Evolutionary conservation across 2,329 filamentous ascomycete species (phyloP), one percentile per base, ranked within the genome.

Genomic region (Cordyceps cicadae): DNA sequence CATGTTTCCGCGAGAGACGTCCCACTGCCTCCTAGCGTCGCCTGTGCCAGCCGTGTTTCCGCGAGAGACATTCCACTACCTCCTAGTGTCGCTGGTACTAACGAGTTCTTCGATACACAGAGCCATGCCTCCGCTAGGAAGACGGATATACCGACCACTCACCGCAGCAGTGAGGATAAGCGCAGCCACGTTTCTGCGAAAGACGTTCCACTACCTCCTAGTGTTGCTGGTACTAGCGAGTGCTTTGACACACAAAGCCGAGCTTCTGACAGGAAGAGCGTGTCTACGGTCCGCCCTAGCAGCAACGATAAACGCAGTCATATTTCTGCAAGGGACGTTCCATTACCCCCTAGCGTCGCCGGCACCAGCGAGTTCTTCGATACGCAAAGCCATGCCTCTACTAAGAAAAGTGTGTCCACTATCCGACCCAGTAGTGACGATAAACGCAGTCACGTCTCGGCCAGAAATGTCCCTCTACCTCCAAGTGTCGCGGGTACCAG

Each of bases 361-460:
- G 54, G 45, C 24, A 57, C 45, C 17, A 43, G 12, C 48, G 45
- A 50, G 9, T 49, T 49, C 19, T 39, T 26, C 29, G 54, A 57
- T n/a, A 50, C 54, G 21, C 45, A 50, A 15, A 57, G 54, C 14
- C 43, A 34, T 9, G 26, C 29, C 11, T 56, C 54, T 26, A 8
- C 5, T 9, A 26, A 19, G 32, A 19, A 11, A 24, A 32, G 24
- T 43, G 4, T n/a, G 9, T 26, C 37, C 3, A 5, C 29, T 24
- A 17, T 14, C 41, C 46, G 37, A 5, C 8, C 34, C 8, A 39
- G 14, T n/a, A 11, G n/a, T 9, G 54, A 50, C 19, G 46, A 46
- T 45, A 19, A 14, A 21, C 37, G 51, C 14, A 72, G 66, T 39
- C 66, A 67, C 39, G 64, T 67, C 15, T 69, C 70, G 70, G 14